Evolutionary conservation across 2,329 filamentous ascomycete genomes (phyloP).

Genomic region (Stachybotrys chartarum): DNA sequence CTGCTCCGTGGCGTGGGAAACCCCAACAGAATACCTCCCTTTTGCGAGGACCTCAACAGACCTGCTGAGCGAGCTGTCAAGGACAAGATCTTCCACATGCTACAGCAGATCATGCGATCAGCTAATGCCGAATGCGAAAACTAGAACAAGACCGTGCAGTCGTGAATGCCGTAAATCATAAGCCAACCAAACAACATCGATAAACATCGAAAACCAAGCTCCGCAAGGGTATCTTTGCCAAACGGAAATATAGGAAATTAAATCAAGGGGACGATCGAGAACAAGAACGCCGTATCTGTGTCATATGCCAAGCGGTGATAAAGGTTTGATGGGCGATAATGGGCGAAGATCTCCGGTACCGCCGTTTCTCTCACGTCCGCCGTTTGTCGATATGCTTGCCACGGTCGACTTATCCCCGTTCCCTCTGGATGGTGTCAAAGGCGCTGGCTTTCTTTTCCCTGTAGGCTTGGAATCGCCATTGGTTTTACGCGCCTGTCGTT

Average conservation of each 20-base stretch:
- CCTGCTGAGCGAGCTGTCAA: no score
- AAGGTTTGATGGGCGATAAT: slow-evolving; percentile 58
- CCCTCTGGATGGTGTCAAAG: slow-evolving; percentile 32
- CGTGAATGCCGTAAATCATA: neutral
- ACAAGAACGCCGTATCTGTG: neutral
- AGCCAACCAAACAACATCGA: neutral
- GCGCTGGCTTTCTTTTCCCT: slow-evolving; percentile 37
- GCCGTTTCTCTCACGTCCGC: slow-evolving; percentile 33
- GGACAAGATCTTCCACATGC: no score
- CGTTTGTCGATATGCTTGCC: slow-evolving; percentile 37
- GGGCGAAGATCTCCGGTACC: slow-evolving; percentile 41
- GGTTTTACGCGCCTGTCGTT: slow-evolving; percentile 33
- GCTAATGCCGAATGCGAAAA: neutral
- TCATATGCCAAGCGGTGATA: slow-evolving; percentile 54
- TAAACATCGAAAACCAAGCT: neutral
- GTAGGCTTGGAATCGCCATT: slow-evolving; percentile 12
- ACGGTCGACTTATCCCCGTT: slow-evolving; percentile 35
- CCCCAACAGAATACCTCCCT: no score
- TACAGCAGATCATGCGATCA: neutral
- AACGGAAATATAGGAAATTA: neutral
- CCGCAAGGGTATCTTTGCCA: neutral
- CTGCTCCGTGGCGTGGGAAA: no score
- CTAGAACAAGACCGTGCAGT: neutral
- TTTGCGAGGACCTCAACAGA: no score
- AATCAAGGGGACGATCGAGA: neutral